A percentile compares a stretch with the other conserved stretches of the same genome.
These are phyloP conservation scores for Penicillium sclerotigenum DNA, from an alignment of 2,329 filamentous ascomycete genomes.

Conservation along the genomic window DNA sequence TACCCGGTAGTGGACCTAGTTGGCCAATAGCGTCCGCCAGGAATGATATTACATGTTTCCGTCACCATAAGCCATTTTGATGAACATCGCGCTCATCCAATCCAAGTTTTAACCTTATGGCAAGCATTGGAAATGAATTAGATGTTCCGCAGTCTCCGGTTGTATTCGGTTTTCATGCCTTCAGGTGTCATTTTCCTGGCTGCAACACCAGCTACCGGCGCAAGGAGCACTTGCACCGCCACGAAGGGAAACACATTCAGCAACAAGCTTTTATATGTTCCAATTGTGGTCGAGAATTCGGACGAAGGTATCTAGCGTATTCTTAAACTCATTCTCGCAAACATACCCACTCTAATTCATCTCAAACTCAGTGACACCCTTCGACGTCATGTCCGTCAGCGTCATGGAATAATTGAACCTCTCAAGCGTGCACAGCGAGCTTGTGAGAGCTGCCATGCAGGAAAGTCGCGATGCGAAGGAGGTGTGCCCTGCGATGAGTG, in stretches of 20 bases:
- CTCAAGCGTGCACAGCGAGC: slow-evolving; percentile 12
- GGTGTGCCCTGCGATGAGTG: slow-evolving; percentile 20
- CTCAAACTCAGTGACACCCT: slow-evolving; percentile 24
- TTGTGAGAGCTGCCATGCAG: slow-evolving; percentile 19
- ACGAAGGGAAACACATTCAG: slow-evolving; percentile 18
- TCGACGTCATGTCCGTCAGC: slow-evolving; percentile 23
- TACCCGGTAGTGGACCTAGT: neutral
- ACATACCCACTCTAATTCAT: neutral
- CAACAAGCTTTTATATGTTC: slow-evolving; percentile 14
- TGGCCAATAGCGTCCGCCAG: neutral
- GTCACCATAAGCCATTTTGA: no score
- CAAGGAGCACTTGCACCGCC: slow-evolving; percentile 27
- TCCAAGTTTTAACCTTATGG: neutral
- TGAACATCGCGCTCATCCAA: neutral
- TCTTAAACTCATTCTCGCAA: neutral
- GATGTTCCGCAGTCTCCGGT: neutral
- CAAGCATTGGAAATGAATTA: neutral
- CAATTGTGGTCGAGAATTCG: slow-evolving; percentile 15
- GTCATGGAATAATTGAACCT: slow-evolving; percentile 15
- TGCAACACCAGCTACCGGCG: slow-evolving; percentile 25
- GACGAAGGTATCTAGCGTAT: slow-evolving; percentile 15
- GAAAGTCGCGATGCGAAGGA: slow-evolving; percentile 21
- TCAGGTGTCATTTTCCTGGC: slow-evolving; percentile 4
- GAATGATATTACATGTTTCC: neutral
- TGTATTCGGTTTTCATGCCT: neutral